Conservation (phyloP, 2,329 filamentous ascomycete species). For the Hypoxylon sp. region DNA sequence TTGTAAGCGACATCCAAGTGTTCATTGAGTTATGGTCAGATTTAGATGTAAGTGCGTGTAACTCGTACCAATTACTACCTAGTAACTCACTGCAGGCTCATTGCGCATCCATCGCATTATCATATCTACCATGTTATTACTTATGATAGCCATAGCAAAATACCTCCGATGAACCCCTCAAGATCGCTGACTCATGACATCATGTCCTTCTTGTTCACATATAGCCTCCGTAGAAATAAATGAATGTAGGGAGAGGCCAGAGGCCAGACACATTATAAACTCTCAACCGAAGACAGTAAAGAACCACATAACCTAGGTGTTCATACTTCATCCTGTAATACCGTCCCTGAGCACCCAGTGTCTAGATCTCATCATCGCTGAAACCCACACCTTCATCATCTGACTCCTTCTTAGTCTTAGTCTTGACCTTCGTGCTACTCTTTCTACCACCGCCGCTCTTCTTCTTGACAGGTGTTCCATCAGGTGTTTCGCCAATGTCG, state of each 20-base stretch:
- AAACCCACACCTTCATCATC: constrained; percentile 13
- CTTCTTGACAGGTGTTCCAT: constrained; percentile 22
- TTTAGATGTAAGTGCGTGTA: background rate
- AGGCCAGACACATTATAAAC: background rate
- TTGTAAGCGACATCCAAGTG: background rate
- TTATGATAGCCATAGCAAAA: background rate
- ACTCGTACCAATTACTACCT: background rate
- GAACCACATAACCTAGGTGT: background rate
- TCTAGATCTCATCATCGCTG: constrained; percentile 24
- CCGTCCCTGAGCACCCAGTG: background rate
- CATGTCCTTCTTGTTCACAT: background rate
- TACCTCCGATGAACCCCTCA: constrained; percentile 2
- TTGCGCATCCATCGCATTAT: background rate
- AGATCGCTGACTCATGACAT: background rate
- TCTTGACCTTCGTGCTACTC: constrained; percentile 3
- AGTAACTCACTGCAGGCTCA: background rate
- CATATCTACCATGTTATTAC: background rate
- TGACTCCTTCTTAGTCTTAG: constrained; percentile 18
- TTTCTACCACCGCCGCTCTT: background rate
- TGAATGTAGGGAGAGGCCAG: background rate
- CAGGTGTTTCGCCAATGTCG: background rate
- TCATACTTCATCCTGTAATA: background rate
- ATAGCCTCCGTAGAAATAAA: background rate
- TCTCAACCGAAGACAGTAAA: background rate
- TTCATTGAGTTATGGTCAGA: background rate